Conservation (phyloP, 2,329 filamentous ascomycete genomes). For the Clonostachys sp. region DNA sequence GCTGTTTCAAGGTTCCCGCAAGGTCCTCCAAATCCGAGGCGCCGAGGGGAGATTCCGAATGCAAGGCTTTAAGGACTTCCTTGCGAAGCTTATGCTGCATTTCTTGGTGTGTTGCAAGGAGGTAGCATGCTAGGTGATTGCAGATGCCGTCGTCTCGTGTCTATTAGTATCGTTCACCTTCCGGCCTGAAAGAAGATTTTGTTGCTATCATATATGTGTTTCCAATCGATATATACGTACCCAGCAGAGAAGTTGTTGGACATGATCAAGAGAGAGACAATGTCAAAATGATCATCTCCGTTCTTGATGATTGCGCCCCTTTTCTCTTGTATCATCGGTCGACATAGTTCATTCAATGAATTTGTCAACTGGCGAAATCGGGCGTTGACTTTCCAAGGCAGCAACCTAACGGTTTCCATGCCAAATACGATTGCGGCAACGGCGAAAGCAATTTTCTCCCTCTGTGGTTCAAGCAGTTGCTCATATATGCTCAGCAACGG, state of each 20-base stretch:
- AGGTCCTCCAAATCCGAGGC: constrained; percentile 21
- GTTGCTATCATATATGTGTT: constrained; percentile 22
- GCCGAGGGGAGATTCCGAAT: constrained; percentile 5
- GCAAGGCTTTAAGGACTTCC: constrained; percentile 51
- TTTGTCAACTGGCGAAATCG: constrained; percentile 25
- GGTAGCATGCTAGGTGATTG: constrained; percentile 58
- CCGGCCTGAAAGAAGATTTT: too few relatives aligned
- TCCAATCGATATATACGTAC: constrained; percentile 22
- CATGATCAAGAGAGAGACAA: constrained; percentile 54
- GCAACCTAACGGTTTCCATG: constrained; percentile 23
- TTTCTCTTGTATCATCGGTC: constrained; percentile 41
- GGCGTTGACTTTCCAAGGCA: constrained; percentile 42
- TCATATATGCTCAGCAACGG: constrained; percentile 33
- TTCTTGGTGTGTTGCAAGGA: constrained; percentile 53
- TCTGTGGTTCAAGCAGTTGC: constrained; percentile 37
- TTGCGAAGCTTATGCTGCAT: constrained; percentile 54
- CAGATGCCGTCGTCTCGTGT: constrained; percentile 62
- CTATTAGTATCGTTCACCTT: constrained; percentile 8
- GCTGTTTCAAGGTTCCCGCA: constrained; percentile 51
- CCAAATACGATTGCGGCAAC: constrained; percentile 28
- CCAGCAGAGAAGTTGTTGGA: constrained; percentile 47
- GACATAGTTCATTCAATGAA: constrained; percentile 31
- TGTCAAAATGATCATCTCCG: constrained; percentile 49
- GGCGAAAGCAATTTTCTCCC: constrained; percentile 40
- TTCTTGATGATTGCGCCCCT: constrained; percentile 37